A percentile compares a stretch with the other conserved stretches of the same genome.
These are phyloP conservation scores for Blastocystis hominis DNA, from an alignment of 352 stramenopile species.

Conservation along the genomic window DNA sequence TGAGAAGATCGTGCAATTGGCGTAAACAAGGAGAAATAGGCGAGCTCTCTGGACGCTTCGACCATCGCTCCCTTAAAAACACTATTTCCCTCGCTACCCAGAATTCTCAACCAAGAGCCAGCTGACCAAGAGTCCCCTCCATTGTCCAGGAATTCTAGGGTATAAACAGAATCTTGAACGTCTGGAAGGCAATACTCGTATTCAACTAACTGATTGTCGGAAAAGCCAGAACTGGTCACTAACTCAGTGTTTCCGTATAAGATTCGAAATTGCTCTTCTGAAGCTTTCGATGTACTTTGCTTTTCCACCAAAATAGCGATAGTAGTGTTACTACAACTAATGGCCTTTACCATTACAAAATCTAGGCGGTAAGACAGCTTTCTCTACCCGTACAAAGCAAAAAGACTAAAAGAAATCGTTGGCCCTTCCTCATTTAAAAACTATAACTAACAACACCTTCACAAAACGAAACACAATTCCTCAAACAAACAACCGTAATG, in stretches of 20 bases:
- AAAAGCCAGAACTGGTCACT: background rate
- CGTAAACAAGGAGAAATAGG: background rate
- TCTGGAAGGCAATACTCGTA: background rate
- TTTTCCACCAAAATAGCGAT: background rate
- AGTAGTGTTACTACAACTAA: background rate
- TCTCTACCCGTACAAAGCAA: background rate
- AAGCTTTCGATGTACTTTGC: background rate
- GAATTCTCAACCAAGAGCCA: background rate
- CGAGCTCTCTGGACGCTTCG: background rate
- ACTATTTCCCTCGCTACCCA: background rate
- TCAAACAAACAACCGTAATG: background rate
- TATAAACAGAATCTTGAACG: background rate
- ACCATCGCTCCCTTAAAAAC: conserved; percentile 24
- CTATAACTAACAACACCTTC: background rate
- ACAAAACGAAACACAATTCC: background rate
- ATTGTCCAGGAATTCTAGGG: background rate
- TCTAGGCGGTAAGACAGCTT: background rate
- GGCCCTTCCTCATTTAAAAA: background rate
- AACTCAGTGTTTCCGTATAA: background rate
- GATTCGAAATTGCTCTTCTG: background rate
- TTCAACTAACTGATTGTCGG: background rate
- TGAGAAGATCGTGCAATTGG: background rate
- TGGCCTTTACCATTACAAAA: background rate
- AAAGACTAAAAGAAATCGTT: background rate
- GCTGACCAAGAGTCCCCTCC: background rate